A percentile compares a stretch with the other conserved stretches of the same genome.
These are phyloP conservation scores for Colletotrichum sp. DNA, from an alignment of 2,329 filamentous ascomycete species.

Conservation along the genomic window DNA sequence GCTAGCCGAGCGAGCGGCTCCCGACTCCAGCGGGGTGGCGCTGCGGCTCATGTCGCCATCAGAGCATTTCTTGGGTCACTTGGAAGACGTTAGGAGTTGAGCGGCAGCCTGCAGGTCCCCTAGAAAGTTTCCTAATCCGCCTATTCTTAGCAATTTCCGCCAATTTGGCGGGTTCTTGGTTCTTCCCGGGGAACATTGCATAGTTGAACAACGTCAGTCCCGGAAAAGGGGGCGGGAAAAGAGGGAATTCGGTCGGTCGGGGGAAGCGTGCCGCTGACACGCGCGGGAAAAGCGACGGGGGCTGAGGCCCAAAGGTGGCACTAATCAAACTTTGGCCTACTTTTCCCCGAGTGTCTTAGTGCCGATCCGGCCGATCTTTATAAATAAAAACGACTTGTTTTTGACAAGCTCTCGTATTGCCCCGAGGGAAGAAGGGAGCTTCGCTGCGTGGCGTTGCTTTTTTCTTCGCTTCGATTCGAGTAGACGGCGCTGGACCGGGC, in stretches of 20 bases:
- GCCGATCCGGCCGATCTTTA: constrained; percentile 14
- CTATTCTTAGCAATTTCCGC: constrained; percentile 6
- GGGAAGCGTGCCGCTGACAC: not conserved
- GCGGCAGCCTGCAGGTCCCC: not conserved
- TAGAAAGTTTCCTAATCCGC: not conserved
- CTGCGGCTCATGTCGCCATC: not conserved
- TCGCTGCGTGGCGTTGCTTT: not conserved
- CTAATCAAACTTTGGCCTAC: constrained; percentile 1
- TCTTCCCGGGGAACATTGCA: not conserved
- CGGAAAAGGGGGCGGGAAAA: not conserved
- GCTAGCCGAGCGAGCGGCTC: not conserved
- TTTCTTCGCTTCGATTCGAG: not conserved
- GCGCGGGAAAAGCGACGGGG: not conserved
- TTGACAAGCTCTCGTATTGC: not conserved
- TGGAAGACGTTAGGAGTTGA: not conserved
- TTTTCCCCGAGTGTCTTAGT: not conserved
- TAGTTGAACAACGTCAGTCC: not conserved
- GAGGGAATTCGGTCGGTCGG: not conserved
- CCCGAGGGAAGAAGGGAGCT: not conserved
- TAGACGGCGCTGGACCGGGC: not conserved
- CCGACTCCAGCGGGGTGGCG: not conserved
- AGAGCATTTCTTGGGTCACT: not conserved
- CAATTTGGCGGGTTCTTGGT: not conserved
- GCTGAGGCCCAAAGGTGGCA: not conserved
- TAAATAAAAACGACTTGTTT: not conserved